phyloP scores from a whole-genome alignment of 1,284 basidiomycete species.

The Schizophyllum commune region DNA sequence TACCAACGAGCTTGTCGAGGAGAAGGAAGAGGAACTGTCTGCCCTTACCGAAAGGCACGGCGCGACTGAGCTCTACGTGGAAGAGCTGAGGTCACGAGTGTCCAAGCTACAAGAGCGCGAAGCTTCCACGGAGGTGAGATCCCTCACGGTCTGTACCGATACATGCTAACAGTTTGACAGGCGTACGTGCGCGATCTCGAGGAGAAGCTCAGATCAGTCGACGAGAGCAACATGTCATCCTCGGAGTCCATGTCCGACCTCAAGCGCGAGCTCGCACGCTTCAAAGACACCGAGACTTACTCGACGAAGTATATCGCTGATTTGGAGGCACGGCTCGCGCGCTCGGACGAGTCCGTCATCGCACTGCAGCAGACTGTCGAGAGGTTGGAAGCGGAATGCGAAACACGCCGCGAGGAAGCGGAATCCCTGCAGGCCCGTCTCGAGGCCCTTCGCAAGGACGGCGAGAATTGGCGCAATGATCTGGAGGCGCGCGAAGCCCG shows the following conservation, averaged over 20 bases:
- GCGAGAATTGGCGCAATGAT: slow-evolving; percentile 70
- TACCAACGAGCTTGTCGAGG: slow-evolving; percentile 87
- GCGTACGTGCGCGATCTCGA: slow-evolving; percentile 91
- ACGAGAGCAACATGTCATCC: slow-evolving; percentile 71
- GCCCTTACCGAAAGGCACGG: slow-evolving; percentile 59
- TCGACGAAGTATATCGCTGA: slow-evolving; percentile 83
- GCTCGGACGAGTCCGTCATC: slow-evolving; percentile 71
- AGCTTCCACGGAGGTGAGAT: slow-evolving; percentile 75
- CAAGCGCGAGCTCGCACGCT: slow-evolving; percentile 73
- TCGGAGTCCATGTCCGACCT: slow-evolving; percentile 76
- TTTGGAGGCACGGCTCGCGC: slow-evolving; percentile 75
- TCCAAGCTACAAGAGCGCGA: slow-evolving; percentile 85
- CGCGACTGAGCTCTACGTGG: slow-evolving; percentile 81
- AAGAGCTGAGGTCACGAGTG: slow-evolving; percentile 76
- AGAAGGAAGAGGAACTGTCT: slow-evolving; percentile 76
- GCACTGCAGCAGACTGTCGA: slow-evolving; percentile 67
- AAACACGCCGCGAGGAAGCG: slow-evolving; percentile 61
- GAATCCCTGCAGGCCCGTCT: slow-evolving; percentile 68
- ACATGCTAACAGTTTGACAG: slow-evolving; percentile 28
- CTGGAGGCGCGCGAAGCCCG: slow-evolving; percentile 73
- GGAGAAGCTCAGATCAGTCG: slow-evolving; percentile 76
- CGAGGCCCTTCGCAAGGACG: slow-evolving; percentile 60
- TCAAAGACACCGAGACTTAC: slow-evolving; percentile 69
- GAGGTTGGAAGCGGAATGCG: slow-evolving; percentile 70
- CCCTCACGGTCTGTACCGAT: slow-evolving; percentile 7